These are phyloP conservation scores for Fusarium transvaalense DNA, from an alignment of 2,329 filamentous ascomycete genomes.

Conservation along the genomic window DNA sequence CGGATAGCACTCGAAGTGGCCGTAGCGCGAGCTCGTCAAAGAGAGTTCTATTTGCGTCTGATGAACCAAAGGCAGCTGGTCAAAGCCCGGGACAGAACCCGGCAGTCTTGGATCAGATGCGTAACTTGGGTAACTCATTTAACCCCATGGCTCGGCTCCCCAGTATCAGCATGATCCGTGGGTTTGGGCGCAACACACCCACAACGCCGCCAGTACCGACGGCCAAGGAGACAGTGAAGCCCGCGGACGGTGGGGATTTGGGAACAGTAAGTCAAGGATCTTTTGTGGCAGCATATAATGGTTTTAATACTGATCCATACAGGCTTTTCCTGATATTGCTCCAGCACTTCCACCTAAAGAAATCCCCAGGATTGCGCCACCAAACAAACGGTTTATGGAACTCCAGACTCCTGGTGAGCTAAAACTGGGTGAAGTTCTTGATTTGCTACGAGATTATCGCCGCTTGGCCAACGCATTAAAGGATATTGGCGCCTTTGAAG, in stretches of 20 bases:
- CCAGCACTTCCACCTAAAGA: conserved; percentile 67
- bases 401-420: conserved; percentile 77
- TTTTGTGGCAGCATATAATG: not conserved
- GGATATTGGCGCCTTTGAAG: conserved; percentile 71
- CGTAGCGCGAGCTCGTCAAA: conserved; percentile 72
- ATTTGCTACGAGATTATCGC: conserved; percentile 80
- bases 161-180: conserved; percentile 78
- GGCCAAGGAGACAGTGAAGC: conserved; percentile 54
- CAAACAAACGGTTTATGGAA: conserved; percentile 80
- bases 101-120: conserved; percentile 82
- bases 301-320: conserved; percentile 8
- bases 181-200: conserved; percentile 73
- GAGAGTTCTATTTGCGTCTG: conserved; percentile 64
- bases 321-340: conserved; percentile 73
- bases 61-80: conserved; percentile 51
- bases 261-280: conserved; percentile 62
- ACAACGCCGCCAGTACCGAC: conserved; percentile 55
- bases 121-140: conserved; percentile 81
- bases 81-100: conserved; percentile 56
- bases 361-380: conserved; percentile 69
- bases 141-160: conserved; percentile 86
- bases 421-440: conserved; percentile 77
- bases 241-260: conserved; percentile 67
- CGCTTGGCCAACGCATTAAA: conserved; percentile 75
- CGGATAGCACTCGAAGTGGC: conserved; percentile 77